These are phyloP conservation scores for Geoglossum glabrum DNA, from an alignment of 495 filamentous ascomycete species.

Conservation along the genomic window DNA sequence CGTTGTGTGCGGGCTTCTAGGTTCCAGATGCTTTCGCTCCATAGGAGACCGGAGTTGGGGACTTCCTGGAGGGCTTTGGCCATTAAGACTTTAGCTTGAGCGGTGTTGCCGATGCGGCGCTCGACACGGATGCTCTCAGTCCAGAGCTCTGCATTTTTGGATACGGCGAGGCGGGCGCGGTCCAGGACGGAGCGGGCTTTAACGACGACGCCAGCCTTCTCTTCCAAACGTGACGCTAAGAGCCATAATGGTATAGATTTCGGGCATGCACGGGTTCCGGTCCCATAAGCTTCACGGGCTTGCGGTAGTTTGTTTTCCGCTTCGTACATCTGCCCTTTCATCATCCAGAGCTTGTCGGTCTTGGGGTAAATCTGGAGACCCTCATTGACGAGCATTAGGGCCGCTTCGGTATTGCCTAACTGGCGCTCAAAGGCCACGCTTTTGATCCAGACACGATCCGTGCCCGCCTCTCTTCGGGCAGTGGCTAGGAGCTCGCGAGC, in stretches of 20 bases:
- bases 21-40: conserved; percentile 86
- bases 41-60: conserved; percentile 73
- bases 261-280: conserved; percentile 70
- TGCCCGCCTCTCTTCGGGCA: conserved; percentile 70
- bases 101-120: conserved; percentile 62
- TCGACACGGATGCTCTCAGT: conserved; percentile 83
- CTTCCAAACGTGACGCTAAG: conserved; percentile 70
- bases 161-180: conserved; percentile 63
- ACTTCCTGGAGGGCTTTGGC: conserved; percentile 79
- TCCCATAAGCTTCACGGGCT: conserved; percentile 77
- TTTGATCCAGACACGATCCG: conserved; percentile 93
- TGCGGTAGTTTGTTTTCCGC: conserved; percentile 51
- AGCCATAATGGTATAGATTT: conserved; percentile 77
- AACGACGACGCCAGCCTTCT: conserved; percentile 62
- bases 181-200: conserved; percentile 88
- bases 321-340: conserved; percentile 96
- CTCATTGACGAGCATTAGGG: conserved; percentile 70
- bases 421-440: conserved; percentile 80
- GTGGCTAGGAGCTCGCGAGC: conserved; percentile 62
- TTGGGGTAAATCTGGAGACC: conserved; percentile 76
- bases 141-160: conserved; percentile 73
- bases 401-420: conserved; percentile 52
- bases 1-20: conserved; percentile 81
- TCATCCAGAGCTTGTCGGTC: conserved; percentile 85
- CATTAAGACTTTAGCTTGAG: conserved; percentile 78